phyloP scores from a whole-genome alignment of 192 early-diverging fungal genomes.

The Coemansia sp. region DNA sequence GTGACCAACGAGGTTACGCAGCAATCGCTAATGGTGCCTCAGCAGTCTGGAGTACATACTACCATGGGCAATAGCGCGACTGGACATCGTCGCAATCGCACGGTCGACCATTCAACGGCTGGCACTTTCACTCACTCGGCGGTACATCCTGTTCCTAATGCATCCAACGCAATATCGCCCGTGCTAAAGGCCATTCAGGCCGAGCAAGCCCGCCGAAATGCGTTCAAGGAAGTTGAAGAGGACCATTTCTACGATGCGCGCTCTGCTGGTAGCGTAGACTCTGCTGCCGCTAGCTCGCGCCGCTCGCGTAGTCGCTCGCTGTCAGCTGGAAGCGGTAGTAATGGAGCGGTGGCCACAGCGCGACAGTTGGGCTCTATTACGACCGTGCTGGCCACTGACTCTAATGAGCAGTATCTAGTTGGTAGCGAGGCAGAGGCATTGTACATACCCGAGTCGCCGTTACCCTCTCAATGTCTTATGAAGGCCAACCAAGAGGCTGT shows the following conservation, averaged over 20 bases:
- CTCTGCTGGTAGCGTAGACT: constrained; percentile 14
- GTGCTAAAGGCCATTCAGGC: constrained; percentile 48
- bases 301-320: constrained; percentile 16
- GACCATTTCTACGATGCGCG: constrained; percentile 31
- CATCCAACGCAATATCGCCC: constrained; percentile 23
- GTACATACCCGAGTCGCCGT: constrained; percentile 40
- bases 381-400: constrained; percentile 6
- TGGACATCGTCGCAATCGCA: constrained; percentile 35
- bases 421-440: constrained; percentile 9
- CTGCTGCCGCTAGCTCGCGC: not conserved
- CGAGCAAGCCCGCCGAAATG: constrained; percentile 34
- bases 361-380: constrained; percentile 6
- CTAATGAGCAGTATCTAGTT: not conserved
- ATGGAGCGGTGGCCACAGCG: not conserved
- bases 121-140: not conserved
- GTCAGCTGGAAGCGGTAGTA: constrained; percentile 7
- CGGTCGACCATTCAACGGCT: constrained; percentile 14
- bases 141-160: not conserved
- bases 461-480: constrained; percentile 42
- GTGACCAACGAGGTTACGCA: constrained; percentile 16
- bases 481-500: constrained; percentile 6
- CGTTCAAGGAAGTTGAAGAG: constrained; percentile 26
- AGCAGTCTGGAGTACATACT: not conserved
- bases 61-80: not conserved
- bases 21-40: constrained; percentile 24